phyloP scores from a whole-genome alignment of 495 filamentous ascomycete genomes.

The Annulohypoxylon moriforme region DNA sequence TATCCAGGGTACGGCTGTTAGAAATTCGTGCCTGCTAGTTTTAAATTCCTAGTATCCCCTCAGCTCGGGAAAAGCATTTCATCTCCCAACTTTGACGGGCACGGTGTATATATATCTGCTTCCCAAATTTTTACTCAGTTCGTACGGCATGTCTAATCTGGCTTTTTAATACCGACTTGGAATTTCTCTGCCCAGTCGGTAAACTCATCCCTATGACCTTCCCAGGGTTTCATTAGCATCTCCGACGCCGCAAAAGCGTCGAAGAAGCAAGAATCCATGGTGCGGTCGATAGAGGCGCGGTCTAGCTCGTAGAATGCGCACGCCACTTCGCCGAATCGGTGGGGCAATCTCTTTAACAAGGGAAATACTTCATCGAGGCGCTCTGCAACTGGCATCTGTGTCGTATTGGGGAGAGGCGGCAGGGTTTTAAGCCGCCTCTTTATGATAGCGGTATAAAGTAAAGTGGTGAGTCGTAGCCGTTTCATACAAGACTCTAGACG shows the following conservation, averaged over 20 bases:
- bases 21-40: background rate
- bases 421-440: slow-evolving; percentile 71
- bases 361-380: slow-evolving; percentile 59
- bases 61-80: background rate
- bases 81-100: background rate
- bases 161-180: slow-evolving; percentile 60
- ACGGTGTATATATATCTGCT: slow-evolving; percentile 23
- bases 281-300: slow-evolving; percentile 53
- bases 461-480: slow-evolving; percentile 65
- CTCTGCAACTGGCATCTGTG: slow-evolving; percentile 42
- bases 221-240: slow-evolving; percentile 57
- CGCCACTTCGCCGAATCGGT: slow-evolving; percentile 56
- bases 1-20: background rate
- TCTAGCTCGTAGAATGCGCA: slow-evolving; percentile 64
- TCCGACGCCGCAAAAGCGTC: slow-evolving; percentile 60
- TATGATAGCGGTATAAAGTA: slow-evolving; percentile 69
- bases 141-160: slow-evolving; percentile 32
- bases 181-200: slow-evolving; percentile 62
- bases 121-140: slow-evolving; percentile 7
- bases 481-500: slow-evolving; percentile 67
- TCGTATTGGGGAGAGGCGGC: slow-evolving; percentile 48
- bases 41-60: background rate
- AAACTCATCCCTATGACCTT: slow-evolving; percentile 59
- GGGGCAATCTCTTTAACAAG: slow-evolving; percentile 54
- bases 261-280: slow-evolving; percentile 62